Evolutionary conservation across 257 asterid species (phyloP), one percentile per base, ranked within the genome.

Genomic region (Primulina eburnea): DNA sequence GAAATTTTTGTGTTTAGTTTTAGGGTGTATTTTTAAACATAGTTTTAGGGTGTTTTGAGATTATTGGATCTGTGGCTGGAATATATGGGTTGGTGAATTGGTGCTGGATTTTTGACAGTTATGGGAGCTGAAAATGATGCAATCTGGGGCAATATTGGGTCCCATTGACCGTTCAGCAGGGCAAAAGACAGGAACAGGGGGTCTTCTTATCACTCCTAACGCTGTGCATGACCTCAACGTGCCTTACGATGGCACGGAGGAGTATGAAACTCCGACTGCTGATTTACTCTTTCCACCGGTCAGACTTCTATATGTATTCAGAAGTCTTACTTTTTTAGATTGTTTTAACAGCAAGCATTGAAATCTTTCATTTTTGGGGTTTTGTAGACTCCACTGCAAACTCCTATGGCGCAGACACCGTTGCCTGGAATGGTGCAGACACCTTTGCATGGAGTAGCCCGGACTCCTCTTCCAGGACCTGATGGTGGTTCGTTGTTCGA

Each of bases 271-370:
- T 56, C 98, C 98, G 16, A 90, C 98, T 50, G 92, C 97, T 75
- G 98, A 93, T 75, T 77, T 93, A 78, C 87, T 93, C 38, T 93
- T 93, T 82, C 97, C 98, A 57, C 98, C 98, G 57, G 98, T 93
- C 73, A 85, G 96, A 73, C 33, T 21, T 74, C 11, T 1, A 62
- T 64, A 53, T 71, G 30, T 65, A 10, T 58, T 50, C 57, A 1
- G 20, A 50, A 50, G 20, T 16, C 7, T 5, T 43, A 50, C 7
- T 16, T 17, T 33, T 50, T 16, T 50, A 50, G 57, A 17, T 14
- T 50, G 8, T 50, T 50, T 24, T 50, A 4, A 16, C 21, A 50
- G 20, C 8, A 20, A 30, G 66, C 43, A 55, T 30, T 40, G 35
- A 56, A 34, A 55, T 32, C 37, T 56, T 67, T 67, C 58, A 71